Conservation (phyloP, 129 eudicot species). For the Helianthus tuberosus region DNA sequence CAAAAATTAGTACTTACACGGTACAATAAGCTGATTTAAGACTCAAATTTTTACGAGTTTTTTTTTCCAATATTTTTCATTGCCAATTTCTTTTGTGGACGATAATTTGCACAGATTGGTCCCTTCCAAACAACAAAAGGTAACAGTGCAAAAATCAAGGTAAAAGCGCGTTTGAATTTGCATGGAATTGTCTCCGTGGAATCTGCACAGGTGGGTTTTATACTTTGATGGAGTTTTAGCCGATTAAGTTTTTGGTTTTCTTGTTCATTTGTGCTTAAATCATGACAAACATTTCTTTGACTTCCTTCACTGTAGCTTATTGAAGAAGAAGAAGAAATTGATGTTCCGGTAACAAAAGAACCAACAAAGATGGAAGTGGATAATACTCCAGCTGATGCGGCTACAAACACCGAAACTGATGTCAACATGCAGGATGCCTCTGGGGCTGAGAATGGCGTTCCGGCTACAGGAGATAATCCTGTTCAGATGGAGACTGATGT, state of each 20-base stretch:
- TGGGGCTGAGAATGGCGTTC: conserved; percentile 68
- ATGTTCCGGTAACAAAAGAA: conserved; percentile 72
- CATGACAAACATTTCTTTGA: background rate
- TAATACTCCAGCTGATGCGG: conserved; percentile 46
- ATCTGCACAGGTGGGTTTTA: conserved; percentile 68
- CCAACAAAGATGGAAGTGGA: conserved; percentile 75
- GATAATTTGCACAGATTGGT: conserved; percentile 61
- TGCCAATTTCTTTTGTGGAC: background rate
- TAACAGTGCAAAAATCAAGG: conserved; percentile 75
- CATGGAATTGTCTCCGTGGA: conserved; percentile 92
- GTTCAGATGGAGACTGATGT: conserved; percentile 79
- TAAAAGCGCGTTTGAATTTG: conserved; percentile 69
- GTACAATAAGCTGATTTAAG: conserved; percentile 34
- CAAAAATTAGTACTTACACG: conserved; percentile 86
- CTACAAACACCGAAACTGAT: conserved; percentile 55
- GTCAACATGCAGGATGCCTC: conserved; percentile 85
- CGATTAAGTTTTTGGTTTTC: background rate
- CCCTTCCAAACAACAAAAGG: conserved; percentile 80
- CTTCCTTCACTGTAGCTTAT: conserved; percentile 53
- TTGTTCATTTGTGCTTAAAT: conserved; percentile 37
- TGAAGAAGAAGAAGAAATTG: conserved; percentile 92
- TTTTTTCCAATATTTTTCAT: background rate
- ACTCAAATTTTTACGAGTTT: background rate
- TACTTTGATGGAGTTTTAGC: background rate
- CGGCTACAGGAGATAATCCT: conserved; percentile 52